Evolutionary conservation across 2,329 filamentous ascomycete species (phyloP), one percentile per base, ranked within the genome.

Genomic region (Onygenales sp.): DNA sequence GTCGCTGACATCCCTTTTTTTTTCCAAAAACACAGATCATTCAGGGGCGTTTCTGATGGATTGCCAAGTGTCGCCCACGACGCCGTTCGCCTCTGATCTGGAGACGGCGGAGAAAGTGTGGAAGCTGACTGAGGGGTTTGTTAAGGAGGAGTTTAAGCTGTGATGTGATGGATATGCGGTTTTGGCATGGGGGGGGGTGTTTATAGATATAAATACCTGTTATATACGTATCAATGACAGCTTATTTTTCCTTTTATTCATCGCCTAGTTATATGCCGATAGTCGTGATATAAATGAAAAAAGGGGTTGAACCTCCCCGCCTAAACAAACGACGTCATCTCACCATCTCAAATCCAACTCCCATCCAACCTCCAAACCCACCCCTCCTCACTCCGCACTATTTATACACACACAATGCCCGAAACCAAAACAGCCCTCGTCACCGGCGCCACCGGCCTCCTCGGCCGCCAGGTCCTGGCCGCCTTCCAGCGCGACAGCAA

Each of bases 391-490:
- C 1, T 35, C 5, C n/a, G n/a, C 6, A 11, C 14, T 11, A 36
- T 45, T 21, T 8, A 50, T 21, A n/a, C 8, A 11, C 10, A 32
- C 49, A 61, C 17, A 32, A 75, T 72, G 65, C 55, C 63, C 36
- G 51, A 51, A 43, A 27, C 14, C 39, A 66, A 78, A 55, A 84
- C 78, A 31, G 89, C 81, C 8, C 76, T 95, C 31, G 75, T 95
- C 53, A 95, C 90, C 6, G 90, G 90, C 54, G 89, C 89, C 39
- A 92, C 87, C 17, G 90, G 90, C 52, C 78, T 95, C 9, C 79
- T 95, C 2, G 90, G 91, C 48, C 82, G 89, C 43, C 83, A 93
- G 68, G 86, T 95, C 9, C 76, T 85, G 52, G 81, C 79, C 57
- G 81, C 80, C 10, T 95, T 95, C 67, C 43, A 56, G n/a, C 48